phyloP scores from a whole-genome alignment of 805 yeast genomes.

The Naumovozyma castellii region DNA sequence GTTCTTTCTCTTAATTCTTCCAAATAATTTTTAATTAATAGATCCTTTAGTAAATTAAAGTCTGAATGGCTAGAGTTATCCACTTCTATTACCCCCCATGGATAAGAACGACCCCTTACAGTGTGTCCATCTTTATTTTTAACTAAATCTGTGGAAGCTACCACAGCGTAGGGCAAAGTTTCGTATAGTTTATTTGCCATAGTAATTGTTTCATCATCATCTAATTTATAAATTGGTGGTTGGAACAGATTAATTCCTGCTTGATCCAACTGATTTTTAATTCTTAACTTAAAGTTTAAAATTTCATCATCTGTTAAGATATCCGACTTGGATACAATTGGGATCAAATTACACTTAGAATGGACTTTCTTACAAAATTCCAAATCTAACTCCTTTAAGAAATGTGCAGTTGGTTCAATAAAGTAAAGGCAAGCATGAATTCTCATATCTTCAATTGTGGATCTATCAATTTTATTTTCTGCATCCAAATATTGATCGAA shows the following conservation, averaged over 20 bases:
- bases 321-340: slow-evolving; percentile 91
- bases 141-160: slow-evolving; percentile 75
- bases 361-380: slow-evolving; percentile 80
- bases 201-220: slow-evolving; percentile 72
- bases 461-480: slow-evolving; percentile 75
- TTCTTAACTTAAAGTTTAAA: slow-evolving; percentile 60
- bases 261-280: slow-evolving; percentile 63
- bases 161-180: slow-evolving; percentile 84
- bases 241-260: slow-evolving; percentile 68
- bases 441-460: slow-evolving; percentile 65
- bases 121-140: slow-evolving; percentile 74
- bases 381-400: slow-evolving; percentile 79
- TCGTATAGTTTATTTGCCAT: slow-evolving; percentile 58
- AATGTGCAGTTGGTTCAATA: slow-evolving; percentile 95
- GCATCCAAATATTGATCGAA: slow-evolving; percentile 83
- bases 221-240: slow-evolving; percentile 70
- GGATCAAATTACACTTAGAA: slow-evolving; percentile 86
- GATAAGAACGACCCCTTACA: slow-evolving; percentile 88
- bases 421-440: slow-evolving; percentile 90
- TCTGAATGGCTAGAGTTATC: slow-evolving; percentile 92
- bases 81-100: slow-evolving; percentile 96
- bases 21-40: slow-evolving; percentile 79
- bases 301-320: slow-evolving; percentile 85
- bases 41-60: slow-evolving; percentile 78
- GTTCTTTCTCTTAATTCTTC: slow-evolving; percentile 92